phyloP scores from a whole-genome alignment of 2,329 filamentous ascomycete genomes.

The Neoarthrinium moseri region DNA sequence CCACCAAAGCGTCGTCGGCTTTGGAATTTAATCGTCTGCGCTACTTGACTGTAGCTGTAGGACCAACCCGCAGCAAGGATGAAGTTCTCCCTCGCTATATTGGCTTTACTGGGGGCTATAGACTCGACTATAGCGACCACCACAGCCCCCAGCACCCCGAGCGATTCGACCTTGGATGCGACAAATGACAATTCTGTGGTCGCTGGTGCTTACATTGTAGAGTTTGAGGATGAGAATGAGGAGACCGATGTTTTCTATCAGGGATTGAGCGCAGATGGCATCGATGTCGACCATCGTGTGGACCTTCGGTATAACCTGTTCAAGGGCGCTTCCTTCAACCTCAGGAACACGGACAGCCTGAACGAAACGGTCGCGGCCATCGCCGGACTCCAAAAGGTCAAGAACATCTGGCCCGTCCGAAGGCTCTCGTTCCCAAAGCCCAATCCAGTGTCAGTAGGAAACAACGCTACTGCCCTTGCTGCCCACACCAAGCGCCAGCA shows the following conservation, averaged over 20 bases:
- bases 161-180: too few species aligned
- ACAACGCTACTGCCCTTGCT: slow-evolving; percentile 30
- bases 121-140: too few species aligned
- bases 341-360: slow-evolving; percentile 6
- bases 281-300: slow-evolving; percentile 16
- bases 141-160: too few species aligned
- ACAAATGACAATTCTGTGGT: slow-evolving; percentile 5
- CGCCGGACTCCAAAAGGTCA: slow-evolving; percentile 21
- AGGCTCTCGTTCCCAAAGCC: slow-evolving; percentile 17
- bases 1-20: too few species aligned
- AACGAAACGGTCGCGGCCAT: slow-evolving; percentile 17
- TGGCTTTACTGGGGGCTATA: too few species aligned
- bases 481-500: slow-evolving; percentile 12
- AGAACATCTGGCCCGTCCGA: slow-evolving; percentile 28
- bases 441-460: slow-evolving; percentile 12
- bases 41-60: too few species aligned
- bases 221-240: slow-evolving; percentile 14
- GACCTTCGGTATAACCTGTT: slow-evolving; percentile 19
- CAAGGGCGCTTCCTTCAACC: slow-evolving; percentile 19
- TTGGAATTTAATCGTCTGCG: too few species aligned
- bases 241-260: slow-evolving; percentile 18
- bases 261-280: slow-evolving; percentile 12
- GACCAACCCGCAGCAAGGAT: too few species aligned
- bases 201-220: slow-evolving; percentile 18
- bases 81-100: too few species aligned